phyloP scores from a whole-genome alignment of 176 grass and related monocot species.

The Triticum turgidum region DNA sequence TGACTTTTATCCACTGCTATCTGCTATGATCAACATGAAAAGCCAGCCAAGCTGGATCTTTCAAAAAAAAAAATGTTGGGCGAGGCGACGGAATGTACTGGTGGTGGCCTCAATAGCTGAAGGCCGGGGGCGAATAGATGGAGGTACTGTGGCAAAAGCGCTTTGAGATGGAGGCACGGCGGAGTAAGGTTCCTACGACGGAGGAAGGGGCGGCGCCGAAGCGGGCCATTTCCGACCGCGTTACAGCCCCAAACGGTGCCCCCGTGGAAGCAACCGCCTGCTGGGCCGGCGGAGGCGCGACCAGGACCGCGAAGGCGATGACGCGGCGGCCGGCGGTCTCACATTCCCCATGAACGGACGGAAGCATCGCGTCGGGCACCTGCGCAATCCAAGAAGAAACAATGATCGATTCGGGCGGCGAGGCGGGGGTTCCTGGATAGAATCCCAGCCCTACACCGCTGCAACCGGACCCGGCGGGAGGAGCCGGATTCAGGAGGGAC shows the following conservation, averaged over 20 bases:
- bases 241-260: background rate
- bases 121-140: conserved; percentile 17
- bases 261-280: background rate
- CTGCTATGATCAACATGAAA: too few relatives aligned
- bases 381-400: too few relatives aligned
- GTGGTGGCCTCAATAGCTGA: conserved; percentile 16
- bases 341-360: conserved; percentile 37
- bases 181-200: conserved; percentile 4
- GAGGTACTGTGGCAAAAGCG: background rate
- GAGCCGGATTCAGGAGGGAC: too few relatives aligned
- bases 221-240: background rate
- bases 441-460: too few relatives aligned
- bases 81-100: conserved; percentile 33
- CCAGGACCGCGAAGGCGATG: conserved; percentile 14
- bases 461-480: too few relatives aligned
- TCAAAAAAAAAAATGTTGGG: background rate
- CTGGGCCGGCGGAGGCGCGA: background rate
- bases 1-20: too few relatives aligned
- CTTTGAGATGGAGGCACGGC: background rate
- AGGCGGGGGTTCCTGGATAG: too few relatives aligned
- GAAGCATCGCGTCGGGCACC: too few relatives aligned
- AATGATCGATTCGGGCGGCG: too few relatives aligned
- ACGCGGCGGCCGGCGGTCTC: background rate
- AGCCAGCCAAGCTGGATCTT: too few relatives aligned
- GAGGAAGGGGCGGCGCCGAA: background rate